phyloP scores from a whole-genome alignment of 2,329 filamentous ascomycete genomes.

The Teratosphaeria destructans region DNA sequence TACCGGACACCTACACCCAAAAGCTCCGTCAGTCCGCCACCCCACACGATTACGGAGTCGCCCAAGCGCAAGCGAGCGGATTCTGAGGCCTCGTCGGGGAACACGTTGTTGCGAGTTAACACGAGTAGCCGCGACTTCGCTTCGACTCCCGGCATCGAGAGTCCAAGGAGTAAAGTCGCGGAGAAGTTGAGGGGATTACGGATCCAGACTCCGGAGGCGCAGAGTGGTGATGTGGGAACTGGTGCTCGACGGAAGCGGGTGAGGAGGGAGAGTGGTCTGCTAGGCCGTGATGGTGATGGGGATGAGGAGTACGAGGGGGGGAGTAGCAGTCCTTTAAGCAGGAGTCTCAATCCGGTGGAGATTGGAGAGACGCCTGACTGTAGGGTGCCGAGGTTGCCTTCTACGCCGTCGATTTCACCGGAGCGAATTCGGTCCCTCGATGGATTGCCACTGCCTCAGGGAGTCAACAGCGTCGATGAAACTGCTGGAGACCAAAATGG shows the following conservation, averaged over 20 bases:
- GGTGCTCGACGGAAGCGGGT: constrained; percentile 13
- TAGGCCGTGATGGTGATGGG: not conserved
- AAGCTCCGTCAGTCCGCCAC: constrained; percentile 10
- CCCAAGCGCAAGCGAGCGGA: constrained; percentile 15
- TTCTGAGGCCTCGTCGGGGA: not conserved
- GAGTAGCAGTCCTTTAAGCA: not conserved
- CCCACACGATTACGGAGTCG: constrained; percentile 3
- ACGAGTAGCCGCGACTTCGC: not conserved
- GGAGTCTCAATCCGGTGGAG: constrained; percentile 2
- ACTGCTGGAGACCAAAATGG: not conserved
- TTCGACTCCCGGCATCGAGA: constrained; percentile 8
- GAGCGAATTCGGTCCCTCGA: not conserved
- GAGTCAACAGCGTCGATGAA: not conserved
- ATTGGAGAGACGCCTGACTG: constrained; percentile 13
- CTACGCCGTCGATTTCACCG: not conserved
- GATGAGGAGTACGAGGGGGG: not conserved
- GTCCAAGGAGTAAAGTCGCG: constrained; percentile 21
- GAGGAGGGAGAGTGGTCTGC: constrained; percentile 5
- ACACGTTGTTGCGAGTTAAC: constrained; percentile 2
- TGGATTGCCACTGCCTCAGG: not conserved
- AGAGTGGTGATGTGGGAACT: not conserved
- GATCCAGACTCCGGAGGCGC: constrained; percentile 1
- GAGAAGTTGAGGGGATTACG: constrained; percentile 15
- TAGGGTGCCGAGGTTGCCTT: constrained; percentile 1
- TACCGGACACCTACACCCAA: constrained; percentile 14